Evolutionary conservation across 768 basidiomycete genomes (phyloP).

Genomic region (Imleria badia): DNA sequence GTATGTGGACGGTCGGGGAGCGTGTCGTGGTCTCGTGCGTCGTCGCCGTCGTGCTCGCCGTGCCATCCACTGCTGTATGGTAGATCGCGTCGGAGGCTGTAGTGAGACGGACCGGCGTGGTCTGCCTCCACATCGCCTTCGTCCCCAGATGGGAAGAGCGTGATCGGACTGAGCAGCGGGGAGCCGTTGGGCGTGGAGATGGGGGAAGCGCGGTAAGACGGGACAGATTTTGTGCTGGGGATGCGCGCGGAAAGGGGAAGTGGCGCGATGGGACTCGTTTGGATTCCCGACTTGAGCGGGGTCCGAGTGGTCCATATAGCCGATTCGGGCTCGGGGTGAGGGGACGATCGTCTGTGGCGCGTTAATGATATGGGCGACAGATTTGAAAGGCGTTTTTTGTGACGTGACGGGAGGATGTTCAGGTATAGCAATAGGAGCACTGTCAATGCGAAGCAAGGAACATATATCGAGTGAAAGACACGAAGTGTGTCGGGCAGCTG

Average conservation of each 20-base stretch:
- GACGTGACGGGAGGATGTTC: slow-evolving; percentile 35
- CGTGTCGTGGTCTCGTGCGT: not conserved
- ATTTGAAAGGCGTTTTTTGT: slow-evolving; percentile 16
- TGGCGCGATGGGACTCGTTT: slow-evolving; percentile 39
- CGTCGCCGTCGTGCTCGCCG: slow-evolving; percentile 14
- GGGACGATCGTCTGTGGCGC: slow-evolving; percentile 26
- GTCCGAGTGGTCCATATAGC: slow-evolving; percentile 43
- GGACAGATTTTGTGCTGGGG: slow-evolving; percentile 32
- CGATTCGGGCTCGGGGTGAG: slow-evolving; percentile 34
- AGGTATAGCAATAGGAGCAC: slow-evolving; percentile 45
- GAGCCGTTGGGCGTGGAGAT: slow-evolving; percentile 39
- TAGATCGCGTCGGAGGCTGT: slow-evolving; percentile 40
- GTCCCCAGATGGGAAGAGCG: slow-evolving; percentile 40
- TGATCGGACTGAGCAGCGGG: slow-evolving; percentile 38
- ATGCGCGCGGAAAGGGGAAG: slow-evolving; percentile 43
- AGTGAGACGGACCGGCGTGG: slow-evolving; percentile 49
- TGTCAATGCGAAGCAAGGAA: slow-evolving; percentile 60
- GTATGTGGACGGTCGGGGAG: not conserved
- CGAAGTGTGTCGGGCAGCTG: slow-evolving; percentile 70
- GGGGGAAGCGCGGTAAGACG: slow-evolving; percentile 42
- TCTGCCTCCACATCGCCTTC: slow-evolving; percentile 45
- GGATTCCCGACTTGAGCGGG: slow-evolving; percentile 36
- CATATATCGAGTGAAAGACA: slow-evolving; percentile 61
- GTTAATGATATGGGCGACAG: slow-evolving; percentile 36
- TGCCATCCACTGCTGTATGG: slow-evolving; percentile 36